Conservation (phyloP, 1,139 yeast genomes). For the Groenewaldozyma auringiensis region DNA sequence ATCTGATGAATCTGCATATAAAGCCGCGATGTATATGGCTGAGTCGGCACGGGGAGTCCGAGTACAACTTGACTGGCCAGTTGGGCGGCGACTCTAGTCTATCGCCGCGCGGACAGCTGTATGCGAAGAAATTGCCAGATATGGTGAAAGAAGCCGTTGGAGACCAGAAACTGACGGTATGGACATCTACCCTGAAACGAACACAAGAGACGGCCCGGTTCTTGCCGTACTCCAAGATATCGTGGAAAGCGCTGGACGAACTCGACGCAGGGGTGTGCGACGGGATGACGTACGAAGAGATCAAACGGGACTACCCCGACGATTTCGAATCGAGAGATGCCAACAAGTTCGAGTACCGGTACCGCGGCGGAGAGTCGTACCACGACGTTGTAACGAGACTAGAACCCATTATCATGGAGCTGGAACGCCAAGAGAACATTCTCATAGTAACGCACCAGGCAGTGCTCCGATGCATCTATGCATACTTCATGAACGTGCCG, state of each 20-base stretch:
- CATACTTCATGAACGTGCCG: slow-evolving; percentile 97
- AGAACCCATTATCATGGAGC: slow-evolving; percentile 96
- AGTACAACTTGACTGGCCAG: slow-evolving; percentile 85
- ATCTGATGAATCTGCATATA: slow-evolving; percentile 90
- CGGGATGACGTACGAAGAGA: slow-evolving; percentile 86
- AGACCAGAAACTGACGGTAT: slow-evolving; percentile 73
- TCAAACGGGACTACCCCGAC: slow-evolving; percentile 76
- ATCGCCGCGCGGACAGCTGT: slow-evolving; percentile 77
- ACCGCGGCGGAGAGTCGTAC: slow-evolving; percentile 95
- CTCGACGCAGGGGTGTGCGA: slow-evolving; percentile 98
- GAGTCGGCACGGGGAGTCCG: slow-evolving; percentile 92
- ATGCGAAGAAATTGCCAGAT: slow-evolving; percentile 76
- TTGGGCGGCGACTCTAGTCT: slow-evolving; percentile 93
- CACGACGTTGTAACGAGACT: slow-evolving; percentile 89
- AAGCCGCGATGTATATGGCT: slow-evolving; percentile 89
- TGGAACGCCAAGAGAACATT: slow-evolving; percentile 93
- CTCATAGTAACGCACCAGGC: slow-evolving; percentile 97
- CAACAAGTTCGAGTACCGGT: slow-evolving; percentile 89
- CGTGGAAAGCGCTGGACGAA: slow-evolving; percentile 97
- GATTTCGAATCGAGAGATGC: slow-evolving; percentile 95
- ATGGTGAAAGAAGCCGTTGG: slow-evolving; percentile 69
- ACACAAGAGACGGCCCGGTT: slow-evolving; percentile 89
- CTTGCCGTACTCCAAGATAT: slow-evolving; percentile 73
- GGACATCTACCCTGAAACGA: slow-evolving; percentile 91
- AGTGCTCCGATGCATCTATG: slow-evolving; percentile 89